Base-by-base conservation (phyloP, 768 basidiomycete species). In the Coprinopsis sp. region DNA sequence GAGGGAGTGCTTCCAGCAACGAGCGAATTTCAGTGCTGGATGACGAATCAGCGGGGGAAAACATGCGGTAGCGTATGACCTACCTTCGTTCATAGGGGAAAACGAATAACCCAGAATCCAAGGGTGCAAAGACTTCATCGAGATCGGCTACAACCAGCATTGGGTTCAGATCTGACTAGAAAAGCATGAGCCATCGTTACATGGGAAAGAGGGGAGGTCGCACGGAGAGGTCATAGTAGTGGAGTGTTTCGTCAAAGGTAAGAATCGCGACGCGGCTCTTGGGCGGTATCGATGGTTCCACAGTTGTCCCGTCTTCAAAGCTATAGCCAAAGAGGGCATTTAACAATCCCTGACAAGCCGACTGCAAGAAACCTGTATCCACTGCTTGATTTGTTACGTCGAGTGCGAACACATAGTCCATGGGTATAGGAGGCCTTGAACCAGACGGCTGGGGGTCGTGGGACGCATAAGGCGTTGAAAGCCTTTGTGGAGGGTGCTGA, bases 181-280 rank as follows among this genome's bases (percentile, higher is more conserved):
- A 44, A 54, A 61, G 54, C 40, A 52, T 62, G 54, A 64, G 61
- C 42, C 47, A 51, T 53, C 41, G 47, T 51, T 42, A 43, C 53
- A 28, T 30, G 31, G 38, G 54, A 44, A 38, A 27, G 43, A 22
- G 47, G 41, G 43, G 43, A 47, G 34, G 39, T 67, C 84, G 70
- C 72, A 90, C 95, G 58, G 85, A 81, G 51, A 98, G 71, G 60
- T 94, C 82, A 64, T 91, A 91, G 61, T 96, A 94, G 54, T 96
- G 90, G 24, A 98, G 65, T 1, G 79, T 72, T 38, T 70, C 62
- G 58, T 95, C 91, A 58, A 84, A 96, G 0, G 92, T 89, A 21
- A 97, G 49, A 52, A 99, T 82, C 2, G 82, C 86, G n/a, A 97
- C 59, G 52, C 69, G 69, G 61, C 74, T 78, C 46, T 64, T 62